Conservation (phyloP, 2,329 filamentous ascomycete species). For the Byssothecium circinans region DNA sequence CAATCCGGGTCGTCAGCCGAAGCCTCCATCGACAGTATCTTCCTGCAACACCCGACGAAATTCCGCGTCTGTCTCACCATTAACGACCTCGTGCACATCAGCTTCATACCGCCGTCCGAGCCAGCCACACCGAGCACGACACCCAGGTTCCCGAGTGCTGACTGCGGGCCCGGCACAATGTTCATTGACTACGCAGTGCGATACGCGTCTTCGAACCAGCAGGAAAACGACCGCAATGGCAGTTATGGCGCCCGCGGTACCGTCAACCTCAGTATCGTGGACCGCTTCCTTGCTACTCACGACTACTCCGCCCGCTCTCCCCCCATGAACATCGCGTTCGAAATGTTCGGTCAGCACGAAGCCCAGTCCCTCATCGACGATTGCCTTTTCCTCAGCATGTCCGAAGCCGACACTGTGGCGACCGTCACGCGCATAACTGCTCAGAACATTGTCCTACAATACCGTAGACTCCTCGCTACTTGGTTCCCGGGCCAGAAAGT, state of each 20-base stretch:
- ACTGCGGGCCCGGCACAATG: slow-evolving; percentile 60
- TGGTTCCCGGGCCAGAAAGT: slow-evolving; percentile 43
- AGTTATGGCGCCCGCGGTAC: slow-evolving; percentile 53
- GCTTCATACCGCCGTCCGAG: slow-evolving; percentile 58
- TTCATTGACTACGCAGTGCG: slow-evolving; percentile 61
- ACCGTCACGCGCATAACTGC: slow-evolving; percentile 63
- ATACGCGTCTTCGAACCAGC: slow-evolving; percentile 55
- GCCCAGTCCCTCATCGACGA: slow-evolving; percentile 56
- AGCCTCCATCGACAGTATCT: slow-evolving; percentile 59
- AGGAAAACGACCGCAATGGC: slow-evolving; percentile 57
- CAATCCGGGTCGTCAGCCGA: slow-evolving; percentile 60
- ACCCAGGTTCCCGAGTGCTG: slow-evolving; percentile 49
- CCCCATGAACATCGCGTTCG: slow-evolving; percentile 61
- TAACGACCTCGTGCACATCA: slow-evolving; percentile 63
- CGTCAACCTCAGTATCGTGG: slow-evolving; percentile 56
- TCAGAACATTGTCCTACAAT: slow-evolving; percentile 58
- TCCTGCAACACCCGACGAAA: slow-evolving; percentile 60
- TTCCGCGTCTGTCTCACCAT: slow-evolving; percentile 64
- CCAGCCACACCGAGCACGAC: slow-evolving; percentile 37
- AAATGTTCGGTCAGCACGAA: slow-evolving; percentile 61
- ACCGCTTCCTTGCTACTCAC: slow-evolving; percentile 51
- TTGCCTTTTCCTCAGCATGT: slow-evolving; percentile 49
- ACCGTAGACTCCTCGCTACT: slow-evolving; percentile 51
- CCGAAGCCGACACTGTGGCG: slow-evolving; percentile 57
- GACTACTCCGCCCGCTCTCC: slow-evolving; percentile 56